Percentiles rank a stretch among this genome's conserved stretches.
Evolutionary conservation across 805 yeast genomes (phyloP).

Genomic region (Saturnispora hagleri): DNA sequence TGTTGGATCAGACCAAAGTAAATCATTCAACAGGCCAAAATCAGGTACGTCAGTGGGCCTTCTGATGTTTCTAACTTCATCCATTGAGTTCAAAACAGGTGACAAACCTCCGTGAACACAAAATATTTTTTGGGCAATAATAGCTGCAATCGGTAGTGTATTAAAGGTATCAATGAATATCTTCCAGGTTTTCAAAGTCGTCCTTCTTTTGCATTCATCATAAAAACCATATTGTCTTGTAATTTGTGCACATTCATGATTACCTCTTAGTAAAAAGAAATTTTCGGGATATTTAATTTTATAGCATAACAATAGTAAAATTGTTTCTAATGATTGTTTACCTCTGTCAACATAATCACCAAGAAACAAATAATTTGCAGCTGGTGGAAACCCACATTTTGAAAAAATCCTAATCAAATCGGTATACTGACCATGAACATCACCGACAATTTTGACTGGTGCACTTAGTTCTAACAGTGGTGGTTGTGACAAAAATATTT

Average conservation of each 20-base stretch:
- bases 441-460: constrained; percentile 84
- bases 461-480: constrained; percentile 78
- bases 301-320: constrained; percentile 76
- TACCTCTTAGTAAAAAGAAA: constrained; percentile 86
- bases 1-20: constrained; percentile 81
- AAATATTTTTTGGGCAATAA: constrained; percentile 90
- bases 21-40: constrained; percentile 66
- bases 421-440: constrained; percentile 94
- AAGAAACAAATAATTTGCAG: constrained; percentile 80
- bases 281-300: constrained; percentile 96
- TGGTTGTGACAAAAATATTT: constrained; percentile 85
- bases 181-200: constrained; percentile 91
- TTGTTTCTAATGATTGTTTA: constrained; percentile 90
- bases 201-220: constrained; percentile 94
- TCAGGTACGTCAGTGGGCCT: constrained; percentile 86
- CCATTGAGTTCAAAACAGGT: constrained; percentile 64
- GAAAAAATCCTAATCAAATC: constrained; percentile 87
- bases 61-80: constrained; percentile 64
- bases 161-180: constrained; percentile 90
- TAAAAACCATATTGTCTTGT: constrained; percentile 96
- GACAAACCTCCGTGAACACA: constrained; percentile 82
- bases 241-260: constrained; percentile 96
- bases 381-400: constrained; percentile 95
- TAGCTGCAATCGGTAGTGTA: constrained; percentile 90
- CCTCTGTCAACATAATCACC: constrained; percentile 99